A percentile compares a stretch with the other conserved stretches of the same genome.
phyloP scores from a whole-genome alignment of 208 protist species.

The Trypanosoma rangeli region DNA sequence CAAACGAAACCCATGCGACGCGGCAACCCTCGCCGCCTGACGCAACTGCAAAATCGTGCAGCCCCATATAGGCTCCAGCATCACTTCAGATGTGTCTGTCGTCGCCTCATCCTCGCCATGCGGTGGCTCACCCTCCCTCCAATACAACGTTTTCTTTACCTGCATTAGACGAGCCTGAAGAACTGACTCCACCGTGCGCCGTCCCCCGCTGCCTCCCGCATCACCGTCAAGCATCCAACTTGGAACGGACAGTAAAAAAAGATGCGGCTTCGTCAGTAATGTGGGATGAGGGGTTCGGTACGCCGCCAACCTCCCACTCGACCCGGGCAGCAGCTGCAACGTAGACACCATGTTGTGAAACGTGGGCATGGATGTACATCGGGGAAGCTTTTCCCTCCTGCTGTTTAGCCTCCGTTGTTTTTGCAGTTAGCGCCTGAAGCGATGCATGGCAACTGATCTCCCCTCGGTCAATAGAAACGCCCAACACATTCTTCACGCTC shows the following conservation, averaged over 20 bases:
- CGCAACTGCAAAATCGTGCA: constrained; percentile 12
- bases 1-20: not conserved
- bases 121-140: constrained; percentile 5
- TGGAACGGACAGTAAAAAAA: constrained; percentile 20
- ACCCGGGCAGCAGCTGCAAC: not conserved
- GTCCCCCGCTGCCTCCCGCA: not conserved
- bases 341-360: not conserved
- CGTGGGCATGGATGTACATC: not conserved
- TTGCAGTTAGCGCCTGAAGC: not conserved
- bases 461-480: constrained; percentile 1
- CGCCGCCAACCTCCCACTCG: constrained; percentile 16
- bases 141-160: constrained; percentile 10
- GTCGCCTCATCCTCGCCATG: not conserved
- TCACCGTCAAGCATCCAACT: constrained; percentile 1
- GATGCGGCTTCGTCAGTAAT: constrained; percentile 1
- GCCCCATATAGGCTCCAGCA: constrained; percentile 13
- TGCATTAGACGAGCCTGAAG: constrained; percentile 13
- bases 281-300: constrained; percentile 5
- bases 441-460: constrained; percentile 3
- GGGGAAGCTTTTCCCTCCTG: not conserved
- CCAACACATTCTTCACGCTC: not conserved
- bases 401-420: not conserved
- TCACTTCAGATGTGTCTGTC: not conserved
- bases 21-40: constrained; percentile 4
- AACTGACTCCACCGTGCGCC: constrained; percentile 14